Base-by-base conservation (phyloP, 305 asterid species). In the Plantago coronopus region DNA sequence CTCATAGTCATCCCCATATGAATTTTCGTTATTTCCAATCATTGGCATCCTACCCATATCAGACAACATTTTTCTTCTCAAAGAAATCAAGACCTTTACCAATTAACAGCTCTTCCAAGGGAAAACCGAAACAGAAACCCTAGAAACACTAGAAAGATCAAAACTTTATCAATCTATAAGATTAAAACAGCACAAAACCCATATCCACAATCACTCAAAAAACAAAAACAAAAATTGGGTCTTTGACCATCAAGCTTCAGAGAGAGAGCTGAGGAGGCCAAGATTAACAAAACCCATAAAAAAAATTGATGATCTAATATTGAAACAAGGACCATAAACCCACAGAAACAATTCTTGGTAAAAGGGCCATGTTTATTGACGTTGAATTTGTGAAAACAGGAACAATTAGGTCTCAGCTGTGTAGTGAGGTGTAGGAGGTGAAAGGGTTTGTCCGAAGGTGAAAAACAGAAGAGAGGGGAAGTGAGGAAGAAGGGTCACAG, bases 1-100 rank as follows among this genome's bases (percentile, higher is more conserved):
- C 59, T 89, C 99, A 65, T 75, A 74, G 60, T 94, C 96, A 76
- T 94, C 99, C 16, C 91, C 95, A 63, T 78, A 94, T 7, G 97
- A 81, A 72, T 77, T 80, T 51, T 87, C 97, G 71, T 75, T 81
- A 64, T 72, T 79, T 20, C 95, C 93, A 59, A 87, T 63, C 90
- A 84, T 74, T 45, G 94, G 96, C 59, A 93, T 81, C 79, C 95
- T 78, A 64, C 89, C 88, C 80, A 87, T 64, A 68, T 85, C 95
- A 58, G 99, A 81, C 59, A 94, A 69, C 99, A 89, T 94, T 69
- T 38, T 68, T 68, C 49, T 66, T 68, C 65, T 76, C 72, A 77
- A 68, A 79, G 56, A 64, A 62, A 25, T n/a, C 38, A 57, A 46
- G 21, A 23, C 31, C 66, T 57, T 48, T 74, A 57, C 12, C 60